Percentiles rank a stretch among this genome's conserved stretches.
phyloP scores from a whole-genome alignment of 345 rosid genomes.

The Gossypium thurberi region DNA sequence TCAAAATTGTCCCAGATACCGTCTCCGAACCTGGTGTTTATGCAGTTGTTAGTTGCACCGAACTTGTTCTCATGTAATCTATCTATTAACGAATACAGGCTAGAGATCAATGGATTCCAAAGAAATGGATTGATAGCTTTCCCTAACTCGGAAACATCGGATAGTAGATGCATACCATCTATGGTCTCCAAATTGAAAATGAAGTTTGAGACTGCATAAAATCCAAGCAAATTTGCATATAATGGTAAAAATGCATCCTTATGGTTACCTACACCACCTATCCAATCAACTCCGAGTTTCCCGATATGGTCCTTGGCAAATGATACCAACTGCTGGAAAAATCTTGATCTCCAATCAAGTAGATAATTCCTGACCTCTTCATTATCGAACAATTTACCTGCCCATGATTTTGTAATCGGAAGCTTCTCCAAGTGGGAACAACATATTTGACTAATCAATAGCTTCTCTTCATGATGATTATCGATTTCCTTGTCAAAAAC shows the following conservation, averaged over 20 bases:
- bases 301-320: constrained; percentile 42
- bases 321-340: constrained; percentile 41
- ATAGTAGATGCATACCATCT: constrained; percentile 24
- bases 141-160: constrained; percentile 52
- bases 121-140: constrained; percentile 48
- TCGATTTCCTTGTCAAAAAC: constrained; percentile 96
- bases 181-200: constrained; percentile 28
- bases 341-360: constrained; percentile 52
- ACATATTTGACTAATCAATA: constrained; percentile 67
- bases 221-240: constrained; percentile 74
- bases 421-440: constrained; percentile 67
- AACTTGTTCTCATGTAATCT: constrained; percentile 35
- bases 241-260: constrained; percentile 82
- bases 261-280: constrained; percentile 81
- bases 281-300: constrained; percentile 50
- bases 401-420: constrained; percentile 25
- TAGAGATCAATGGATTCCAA: constrained; percentile 58
- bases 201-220: constrained; percentile 65
- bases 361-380: constrained; percentile 30
- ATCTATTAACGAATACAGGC: constrained; percentile 48
- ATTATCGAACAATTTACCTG: constrained; percentile 14
- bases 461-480: constrained; percentile 91
- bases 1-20: constrained; percentile 59
- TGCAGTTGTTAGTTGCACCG: constrained; percentile 16
- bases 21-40: constrained; percentile 5